Evolutionary conservation across 768 basidiomycete species (phyloP).

Genomic region (Boletales sp.): DNA sequence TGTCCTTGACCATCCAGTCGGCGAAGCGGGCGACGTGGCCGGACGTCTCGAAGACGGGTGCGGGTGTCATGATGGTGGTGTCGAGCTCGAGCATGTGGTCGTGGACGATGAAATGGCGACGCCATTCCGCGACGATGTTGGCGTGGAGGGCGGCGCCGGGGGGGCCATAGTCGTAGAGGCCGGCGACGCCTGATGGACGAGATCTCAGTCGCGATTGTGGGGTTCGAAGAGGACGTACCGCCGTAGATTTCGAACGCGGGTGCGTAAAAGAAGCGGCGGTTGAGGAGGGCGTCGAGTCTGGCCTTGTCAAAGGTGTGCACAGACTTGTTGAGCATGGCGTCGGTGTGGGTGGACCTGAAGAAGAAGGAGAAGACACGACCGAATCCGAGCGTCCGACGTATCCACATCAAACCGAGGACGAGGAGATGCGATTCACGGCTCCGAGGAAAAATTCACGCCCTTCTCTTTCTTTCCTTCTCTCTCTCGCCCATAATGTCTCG

Average conservation of each 20-base stretch:
- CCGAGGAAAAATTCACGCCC: no score
- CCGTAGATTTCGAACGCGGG: slow-evolving; percentile 99
- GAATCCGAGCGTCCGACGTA: no score
- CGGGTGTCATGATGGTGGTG: slow-evolving; percentile 96
- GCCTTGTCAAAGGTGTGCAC: slow-evolving; percentile 86
- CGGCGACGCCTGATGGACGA: slow-evolving; percentile 73
- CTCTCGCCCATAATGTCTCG: no score
- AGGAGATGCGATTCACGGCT: no score
- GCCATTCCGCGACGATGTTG: slow-evolving; percentile 95
- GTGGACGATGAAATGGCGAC: slow-evolving; percentile 96
- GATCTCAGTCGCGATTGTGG: background rate
- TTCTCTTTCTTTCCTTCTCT: no score
- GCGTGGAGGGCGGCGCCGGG: slow-evolving; percentile 94
- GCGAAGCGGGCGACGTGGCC: slow-evolving; percentile 98
- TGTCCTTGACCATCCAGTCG: slow-evolving; percentile 99
- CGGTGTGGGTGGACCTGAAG: slow-evolving; percentile 9
- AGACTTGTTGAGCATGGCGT: slow-evolving; percentile 64
- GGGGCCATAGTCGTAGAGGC: slow-evolving; percentile 97
- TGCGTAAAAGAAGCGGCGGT: slow-evolving; percentile 93
- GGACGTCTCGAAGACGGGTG: slow-evolving; percentile 92
- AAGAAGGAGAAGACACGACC: no score
- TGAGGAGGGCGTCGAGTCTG: slow-evolving; percentile 80
- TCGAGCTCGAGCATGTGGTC: slow-evolving; percentile 99
- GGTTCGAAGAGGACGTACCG: slow-evolving; percentile 42
- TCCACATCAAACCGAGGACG: no score